Evolutionary conservation across 2,329 filamentous ascomycete genomes (phyloP), one percentile per base, ranked within the genome.

Genomic region (Aspergillus tamarii): DNA sequence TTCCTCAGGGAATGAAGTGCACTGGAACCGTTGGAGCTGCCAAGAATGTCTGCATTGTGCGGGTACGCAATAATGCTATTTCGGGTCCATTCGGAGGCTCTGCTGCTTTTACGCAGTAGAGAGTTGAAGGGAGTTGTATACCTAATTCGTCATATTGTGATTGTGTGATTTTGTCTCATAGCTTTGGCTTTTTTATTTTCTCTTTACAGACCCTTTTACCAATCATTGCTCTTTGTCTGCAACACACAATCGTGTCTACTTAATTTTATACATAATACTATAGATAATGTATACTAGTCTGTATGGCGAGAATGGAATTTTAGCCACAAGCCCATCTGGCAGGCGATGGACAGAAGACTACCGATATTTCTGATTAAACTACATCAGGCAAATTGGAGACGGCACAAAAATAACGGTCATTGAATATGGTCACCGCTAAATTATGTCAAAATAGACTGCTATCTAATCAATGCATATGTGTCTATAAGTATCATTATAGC

Each of bases 1-100:
- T 91, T 85, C 88, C 89, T 39, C 78, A 78, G 52, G 89, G 88
- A 60, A 90, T 89, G 87, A 89, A 86, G 32, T 91, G 89, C 77
- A 81, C 84, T 32, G 89, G 82, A 61, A 81, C 80, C 50, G 85
- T 85, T 9, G 88, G 83, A 59, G 87, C 86, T 30, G 88, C 83
- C 16, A 70, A 80, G 64, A 87, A 88, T 70, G 88, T 91, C 69
- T 91, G 89, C 79, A 77, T 91, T 63, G 87, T 88, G 36, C 85
- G 88, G 63, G 80, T 91, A 62, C 84, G 87, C 73, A 91, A 91
- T 80, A 70, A 76, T 4, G 85, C 88, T 14, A 77, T 83, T 21
- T 87, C 88, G 11, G 88, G 88, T 6, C 88, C 89, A 26, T 91
- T 91, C 67, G 88, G 89, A 71, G 88, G 88, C 59, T 87, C 86